Evolutionary conservation across 2,329 filamentous ascomycete genomes (phyloP).

Genomic region (Cladophialophora carrionii): DNA sequence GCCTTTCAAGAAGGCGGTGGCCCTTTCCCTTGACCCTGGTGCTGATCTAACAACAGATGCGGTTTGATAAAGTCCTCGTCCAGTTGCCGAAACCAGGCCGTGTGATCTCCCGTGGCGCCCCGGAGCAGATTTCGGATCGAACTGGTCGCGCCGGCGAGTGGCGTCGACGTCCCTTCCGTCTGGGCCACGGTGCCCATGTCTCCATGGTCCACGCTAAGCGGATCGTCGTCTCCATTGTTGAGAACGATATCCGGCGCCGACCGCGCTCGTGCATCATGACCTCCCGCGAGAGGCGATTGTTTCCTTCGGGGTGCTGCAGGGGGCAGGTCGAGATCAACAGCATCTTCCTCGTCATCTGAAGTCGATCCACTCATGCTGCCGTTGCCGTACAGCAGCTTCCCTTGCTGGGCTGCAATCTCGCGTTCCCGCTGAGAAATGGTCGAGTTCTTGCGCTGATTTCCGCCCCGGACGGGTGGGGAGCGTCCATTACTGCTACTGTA

Average conservation of each 20-base stretch:
- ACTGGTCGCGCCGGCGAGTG: slow-evolving; percentile 44
- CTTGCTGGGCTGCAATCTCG: slow-evolving; percentile 52
- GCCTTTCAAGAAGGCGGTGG: slow-evolving; percentile 24
- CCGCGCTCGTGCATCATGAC: slow-evolving; percentile 18
- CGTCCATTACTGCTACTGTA: slow-evolving; percentile 62
- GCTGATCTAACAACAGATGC: slow-evolving; percentile 77
- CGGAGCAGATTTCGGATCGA: slow-evolving; percentile 78
- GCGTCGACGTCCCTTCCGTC: slow-evolving; percentile 23
- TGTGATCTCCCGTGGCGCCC: slow-evolving; percentile 79
- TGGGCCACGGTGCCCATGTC: slow-evolving; percentile 29
- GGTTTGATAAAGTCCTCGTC: slow-evolving; percentile 98
- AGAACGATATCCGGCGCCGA: slow-evolving; percentile 34
- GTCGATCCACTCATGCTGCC: slow-evolving; percentile 42
- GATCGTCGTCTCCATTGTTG: slow-evolving; percentile 27
- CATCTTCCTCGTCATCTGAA: slow-evolving; percentile 56
- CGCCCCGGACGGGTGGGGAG: slow-evolving; percentile 51
- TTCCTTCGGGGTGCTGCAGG: slow-evolving; percentile 54
- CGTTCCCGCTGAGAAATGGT: slow-evolving; percentile 50
- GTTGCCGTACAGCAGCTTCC: slow-evolving; percentile 57
- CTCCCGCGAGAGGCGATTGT: slow-evolving; percentile 47
- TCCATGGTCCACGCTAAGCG: slow-evolving; percentile 22
- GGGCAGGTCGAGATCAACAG: slow-evolving; percentile 62
- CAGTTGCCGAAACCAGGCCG: slow-evolving; percentile 84
- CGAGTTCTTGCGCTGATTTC: slow-evolving; percentile 57
- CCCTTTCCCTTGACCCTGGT: slow-evolving; percentile 36